Conservation (phyloP, 441 rosid genomes). For the Euphorbia neoarborescens region DNA sequence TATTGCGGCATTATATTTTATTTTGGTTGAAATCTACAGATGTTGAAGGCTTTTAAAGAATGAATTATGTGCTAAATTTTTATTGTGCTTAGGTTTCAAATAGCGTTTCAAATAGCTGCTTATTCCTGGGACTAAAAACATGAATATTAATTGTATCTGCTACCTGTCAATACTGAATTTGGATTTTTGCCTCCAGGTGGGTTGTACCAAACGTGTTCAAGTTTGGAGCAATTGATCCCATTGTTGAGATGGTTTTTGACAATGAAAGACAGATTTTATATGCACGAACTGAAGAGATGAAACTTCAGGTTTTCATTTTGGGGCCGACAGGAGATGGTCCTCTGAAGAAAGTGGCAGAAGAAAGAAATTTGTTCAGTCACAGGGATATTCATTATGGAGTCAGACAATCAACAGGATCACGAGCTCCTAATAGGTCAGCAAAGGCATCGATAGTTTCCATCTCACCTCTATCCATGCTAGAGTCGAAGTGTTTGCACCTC, state of each 20-base stretch:
- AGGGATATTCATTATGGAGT: slow-evolving; percentile 67
- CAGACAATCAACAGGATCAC: slow-evolving; percentile 50
- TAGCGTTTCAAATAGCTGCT: not conserved
- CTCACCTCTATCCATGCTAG: slow-evolving; percentile 71
- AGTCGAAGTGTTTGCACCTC: slow-evolving; percentile 87
- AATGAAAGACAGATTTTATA: slow-evolving; percentile 82
- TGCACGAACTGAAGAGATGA: slow-evolving; percentile 89
- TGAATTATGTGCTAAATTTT: slow-evolving; percentile 7
- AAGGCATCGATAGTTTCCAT: slow-evolving; percentile 79
- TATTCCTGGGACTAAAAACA: not conserved
- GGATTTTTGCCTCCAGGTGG: slow-evolving; percentile 56
- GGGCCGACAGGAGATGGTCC: slow-evolving; percentile 75
- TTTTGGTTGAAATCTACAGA: not conserved
- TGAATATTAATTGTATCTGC: not conserved
- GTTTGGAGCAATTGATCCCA: slow-evolving; percentile 89
- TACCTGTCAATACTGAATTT: slow-evolving; percentile 1
- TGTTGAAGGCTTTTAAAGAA: slow-evolving; percentile 4
- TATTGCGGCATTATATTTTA: not conserved
- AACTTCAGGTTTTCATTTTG: slow-evolving; percentile 73
- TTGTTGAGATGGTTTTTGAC: slow-evolving; percentile 85
- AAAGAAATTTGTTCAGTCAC: slow-evolving; percentile 72
- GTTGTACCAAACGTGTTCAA: slow-evolving; percentile 82
- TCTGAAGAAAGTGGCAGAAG: slow-evolving; percentile 86
- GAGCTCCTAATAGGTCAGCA: slow-evolving; percentile 48
- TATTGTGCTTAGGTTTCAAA: not conserved